phyloP scores from a whole-genome alignment of 2,329 filamentous ascomycete genomes.

The Macrophomina pseudophaseolina region DNA sequence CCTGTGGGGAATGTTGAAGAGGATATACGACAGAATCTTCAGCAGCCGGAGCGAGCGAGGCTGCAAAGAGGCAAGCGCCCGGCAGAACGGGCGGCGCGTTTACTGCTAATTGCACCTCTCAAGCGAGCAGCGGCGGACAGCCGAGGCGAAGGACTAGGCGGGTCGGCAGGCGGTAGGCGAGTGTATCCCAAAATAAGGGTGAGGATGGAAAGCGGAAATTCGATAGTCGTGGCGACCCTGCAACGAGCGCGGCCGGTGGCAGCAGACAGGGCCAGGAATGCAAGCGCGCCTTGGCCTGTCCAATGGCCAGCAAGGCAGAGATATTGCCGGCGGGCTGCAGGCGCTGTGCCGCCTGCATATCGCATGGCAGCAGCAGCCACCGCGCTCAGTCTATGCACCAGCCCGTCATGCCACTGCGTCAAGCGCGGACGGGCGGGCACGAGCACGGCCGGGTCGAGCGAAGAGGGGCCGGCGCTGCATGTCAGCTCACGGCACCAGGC shows the following conservation, averaged over 20 bases:
- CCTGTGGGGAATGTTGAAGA: slow-evolving; percentile 12
- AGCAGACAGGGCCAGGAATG: background rate
- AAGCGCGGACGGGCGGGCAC: background rate
- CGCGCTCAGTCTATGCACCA: background rate
- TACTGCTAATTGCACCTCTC: background rate
- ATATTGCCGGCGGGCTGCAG: background rate
- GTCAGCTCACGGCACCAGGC: background rate
- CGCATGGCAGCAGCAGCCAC: slow-evolving; percentile 5
- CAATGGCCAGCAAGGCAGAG: background rate
- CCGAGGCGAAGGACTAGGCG: slow-evolving; percentile 4
- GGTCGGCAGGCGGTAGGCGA: background rate
- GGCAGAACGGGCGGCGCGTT: background rate
- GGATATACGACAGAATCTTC: slow-evolving; percentile 7
- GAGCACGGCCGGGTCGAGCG: background rate
- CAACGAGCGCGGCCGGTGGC: slow-evolving; percentile 14
- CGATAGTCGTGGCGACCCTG: slow-evolving; percentile 10
- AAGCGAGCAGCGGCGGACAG: background rate
- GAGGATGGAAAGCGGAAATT: slow-evolving; percentile 8
- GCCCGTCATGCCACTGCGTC: background rate
- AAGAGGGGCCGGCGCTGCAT: background rate
- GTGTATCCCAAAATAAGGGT: slow-evolving; percentile 14
- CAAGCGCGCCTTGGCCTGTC: background rate
- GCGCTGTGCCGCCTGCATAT: background rate
- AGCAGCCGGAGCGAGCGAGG: background rate
- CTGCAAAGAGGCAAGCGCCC: background rate